These are phyloP conservation scores for Ashbya aceris DNA, from an alignment of 1,139 yeast genomes.

Conservation along the genomic window DNA sequence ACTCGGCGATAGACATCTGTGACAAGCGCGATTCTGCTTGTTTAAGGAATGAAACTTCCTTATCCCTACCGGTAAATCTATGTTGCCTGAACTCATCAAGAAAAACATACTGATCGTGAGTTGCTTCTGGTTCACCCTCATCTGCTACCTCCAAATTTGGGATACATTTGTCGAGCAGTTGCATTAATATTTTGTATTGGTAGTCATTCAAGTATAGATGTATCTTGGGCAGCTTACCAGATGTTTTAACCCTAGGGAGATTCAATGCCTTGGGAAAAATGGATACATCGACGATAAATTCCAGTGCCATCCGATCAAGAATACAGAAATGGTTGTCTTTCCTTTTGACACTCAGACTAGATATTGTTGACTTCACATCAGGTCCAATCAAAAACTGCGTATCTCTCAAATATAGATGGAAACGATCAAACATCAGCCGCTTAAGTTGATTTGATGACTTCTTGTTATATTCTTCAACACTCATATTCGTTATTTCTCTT, in stretches of 20 bases:
- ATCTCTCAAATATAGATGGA: slow-evolving; percentile 65
- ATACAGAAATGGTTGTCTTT: slow-evolving; percentile 37
- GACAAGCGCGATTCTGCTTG: slow-evolving; percentile 14
- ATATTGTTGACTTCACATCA: slow-evolving; percentile 65
- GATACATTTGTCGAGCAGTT: slow-evolving; percentile 57
- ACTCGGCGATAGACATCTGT: slow-evolving; percentile 19
- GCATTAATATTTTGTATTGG: slow-evolving; percentile 83
- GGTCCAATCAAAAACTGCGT: slow-evolving; percentile 88
- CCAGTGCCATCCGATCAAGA: slow-evolving; percentile 67
- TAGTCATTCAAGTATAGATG: slow-evolving; percentile 71
- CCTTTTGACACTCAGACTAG: slow-evolving; percentile 47
- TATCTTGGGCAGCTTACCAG: slow-evolving; percentile 74
- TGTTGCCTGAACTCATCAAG: slow-evolving; percentile 7
- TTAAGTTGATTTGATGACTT: slow-evolving; percentile 66
- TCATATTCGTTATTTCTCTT: slow-evolving; percentile 60
- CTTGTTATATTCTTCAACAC: slow-evolving; percentile 54
- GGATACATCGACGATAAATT: slow-evolving; percentile 66
- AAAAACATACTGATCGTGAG: slow-evolving; percentile 17
- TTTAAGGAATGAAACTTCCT: slow-evolving; percentile 16
- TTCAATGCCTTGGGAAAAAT: slow-evolving; percentile 74
- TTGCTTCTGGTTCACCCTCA: slow-evolving; percentile 16
- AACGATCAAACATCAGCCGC: slow-evolving; percentile 82
- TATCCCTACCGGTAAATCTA: slow-evolving; percentile 6
- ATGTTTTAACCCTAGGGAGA: slow-evolving; percentile 61
- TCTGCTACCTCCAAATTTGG: slow-evolving; percentile 45